Base-by-base conservation (phyloP, 345 rosid genomes). In the Gossypium australe region DNA sequence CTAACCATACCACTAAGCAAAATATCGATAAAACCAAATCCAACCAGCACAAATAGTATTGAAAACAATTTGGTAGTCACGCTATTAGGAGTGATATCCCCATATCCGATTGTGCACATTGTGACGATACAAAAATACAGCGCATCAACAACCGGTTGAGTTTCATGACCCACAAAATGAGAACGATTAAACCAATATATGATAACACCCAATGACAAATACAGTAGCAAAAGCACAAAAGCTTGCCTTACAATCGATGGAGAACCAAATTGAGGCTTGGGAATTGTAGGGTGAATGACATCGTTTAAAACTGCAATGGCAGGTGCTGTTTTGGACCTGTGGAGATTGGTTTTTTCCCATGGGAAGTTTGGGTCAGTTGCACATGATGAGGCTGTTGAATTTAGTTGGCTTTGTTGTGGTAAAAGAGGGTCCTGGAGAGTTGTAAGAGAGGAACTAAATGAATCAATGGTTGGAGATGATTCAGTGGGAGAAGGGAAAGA, bases 41-140 rank as follows among this genome's bases (percentile, higher is more conserved):
- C 98, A 44, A 92, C 87, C 67, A 92, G 83, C 75, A 94, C 98
- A 79, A 91, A 94, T 83, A 94, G 34, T 8, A 94, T 78, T 2
- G 98, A 90, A 67, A 94, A 92, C 75, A 94, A 18, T 84, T 91
- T 92, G n/a, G 98, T 94, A 1, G 82, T 27, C 6, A 75, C 72
- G 43, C 75, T 88, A 16, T 85, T 79, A 0, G 98, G 94, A 1
- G 90, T 92, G 10, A 94, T 94, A 72, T 94, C 98, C 55, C 98
- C 98, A 68, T 91, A 94, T 17, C 97, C 98, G 48, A 94, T 92
- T 0, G 97, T 94, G 79, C 98, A 94, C 95, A 94, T 89, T 10
- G 98, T 94, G 1, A 94, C 97, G 20, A 91, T 87, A 76, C 97
- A 91, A 75, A 94, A 94, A 79, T 91, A 94, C 67, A 94, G 73